These are phyloP conservation scores for Lasiodiplodia hormozganensis DNA, from an alignment of 2,329 filamentous ascomycete genomes.

Conservation along the genomic window DNA sequence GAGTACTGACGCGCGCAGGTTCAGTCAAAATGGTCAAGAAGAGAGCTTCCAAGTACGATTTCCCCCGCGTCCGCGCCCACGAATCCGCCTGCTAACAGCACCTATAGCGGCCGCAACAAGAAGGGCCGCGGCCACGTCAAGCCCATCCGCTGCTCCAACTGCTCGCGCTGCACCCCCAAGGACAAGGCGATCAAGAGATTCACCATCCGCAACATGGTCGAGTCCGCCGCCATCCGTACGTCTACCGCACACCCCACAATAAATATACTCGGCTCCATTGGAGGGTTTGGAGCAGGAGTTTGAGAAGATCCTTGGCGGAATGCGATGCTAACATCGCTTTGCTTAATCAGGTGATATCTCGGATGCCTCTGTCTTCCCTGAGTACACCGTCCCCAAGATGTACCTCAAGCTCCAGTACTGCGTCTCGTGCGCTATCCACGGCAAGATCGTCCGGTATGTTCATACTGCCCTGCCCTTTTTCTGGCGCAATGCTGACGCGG, in stretches of 20 bases:
- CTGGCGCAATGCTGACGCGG: conserved; percentile 8
- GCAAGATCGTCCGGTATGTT: conserved; percentile 99
- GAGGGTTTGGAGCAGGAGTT: conserved; percentile 24
- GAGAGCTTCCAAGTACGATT: conserved; percentile 73
- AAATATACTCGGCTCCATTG: conserved; percentile 12
- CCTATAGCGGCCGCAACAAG: conserved; percentile 93
- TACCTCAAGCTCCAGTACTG: conserved; percentile 99
- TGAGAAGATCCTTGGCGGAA: conserved; percentile 34
- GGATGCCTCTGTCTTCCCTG: conserved; percentile 97
- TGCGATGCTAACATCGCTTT: conserved; percentile 29
- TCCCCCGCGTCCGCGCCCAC: conserved; percentile 31
- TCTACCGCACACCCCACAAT: conserved; percentile 42
- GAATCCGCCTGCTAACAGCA: conserved; percentile 41
- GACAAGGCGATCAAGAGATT: conserved; percentile 99
- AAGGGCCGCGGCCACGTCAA: conserved; percentile 99
- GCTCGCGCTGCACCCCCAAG: conserved; percentile 86
- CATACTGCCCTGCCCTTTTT: conserved; percentile 31
- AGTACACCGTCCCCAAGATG: conserved; percentile 99
- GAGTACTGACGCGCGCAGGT: conserved; percentile 45
- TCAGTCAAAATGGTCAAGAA: conserved; percentile 76
- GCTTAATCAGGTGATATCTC: conserved; percentile 90
- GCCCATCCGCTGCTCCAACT: conserved; percentile 94
- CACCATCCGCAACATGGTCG: conserved; percentile 99
- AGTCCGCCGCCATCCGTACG: conserved; percentile 99
- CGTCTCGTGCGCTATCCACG: conserved; percentile 99